Percentiles rank a stretch among this genome's conserved stretches.
Evolutionary conservation across 2,329 filamentous ascomycete genomes (phyloP).

Genomic region (Beauveria pseudobassiana): DNA sequence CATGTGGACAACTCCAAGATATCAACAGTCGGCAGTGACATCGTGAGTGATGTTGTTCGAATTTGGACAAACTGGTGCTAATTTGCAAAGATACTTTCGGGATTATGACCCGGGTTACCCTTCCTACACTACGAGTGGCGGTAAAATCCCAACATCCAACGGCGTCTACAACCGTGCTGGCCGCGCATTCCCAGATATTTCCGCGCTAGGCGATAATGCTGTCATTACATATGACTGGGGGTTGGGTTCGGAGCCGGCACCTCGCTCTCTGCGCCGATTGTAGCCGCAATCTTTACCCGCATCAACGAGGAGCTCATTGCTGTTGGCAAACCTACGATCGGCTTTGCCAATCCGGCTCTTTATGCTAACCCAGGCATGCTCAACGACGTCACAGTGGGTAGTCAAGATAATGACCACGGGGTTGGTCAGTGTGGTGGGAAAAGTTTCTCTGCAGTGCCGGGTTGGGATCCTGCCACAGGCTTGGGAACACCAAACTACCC

Average conservation of each 20-base stretch:
- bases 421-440: not conserved
- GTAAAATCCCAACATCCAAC: constrained; percentile 25
- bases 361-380: not conserved
- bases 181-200: constrained; percentile 31
- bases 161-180: constrained; percentile 31
- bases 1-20: constrained; percentile 37
- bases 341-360: constrained; percentile 20
- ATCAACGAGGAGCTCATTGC: constrained; percentile 14
- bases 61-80: too few relatives aligned
- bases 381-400: not conserved
- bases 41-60: not conserved
- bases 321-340: constrained; percentile 29
- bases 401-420: not conserved
- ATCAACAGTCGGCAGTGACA: constrained; percentile 35
- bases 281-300: constrained; percentile 14
- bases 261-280: constrained; percentile 13
- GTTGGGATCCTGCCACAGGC: not conserved
- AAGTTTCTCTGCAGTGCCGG: not conserved
- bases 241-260: constrained; percentile 24
- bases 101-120: constrained; percentile 29
- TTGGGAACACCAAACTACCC: not conserved
- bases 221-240: constrained; percentile 7
- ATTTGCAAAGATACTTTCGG: constrained; percentile 21
- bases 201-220: constrained; percentile 37
- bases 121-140: constrained; percentile 21